Evolutionary conservation across 768 basidiomycete species (phyloP), one percentile per base, ranked within the genome.

Genomic region (Vararia minispora): DNA sequence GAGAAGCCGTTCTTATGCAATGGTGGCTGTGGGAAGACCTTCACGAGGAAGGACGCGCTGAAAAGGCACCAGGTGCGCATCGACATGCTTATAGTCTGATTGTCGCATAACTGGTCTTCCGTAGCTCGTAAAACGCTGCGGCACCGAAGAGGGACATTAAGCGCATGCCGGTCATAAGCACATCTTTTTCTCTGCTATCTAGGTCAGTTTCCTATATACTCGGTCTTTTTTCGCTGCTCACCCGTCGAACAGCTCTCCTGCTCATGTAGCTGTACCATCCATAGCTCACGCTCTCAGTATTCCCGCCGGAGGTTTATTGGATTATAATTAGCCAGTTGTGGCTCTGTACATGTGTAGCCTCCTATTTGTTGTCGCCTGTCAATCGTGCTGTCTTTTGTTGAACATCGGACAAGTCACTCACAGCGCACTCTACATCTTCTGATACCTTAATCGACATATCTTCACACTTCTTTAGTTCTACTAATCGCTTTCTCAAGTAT

Each of bases 1-100:
- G 84, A 87, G 58, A 87, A 86, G 55, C 84, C 85, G 7, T 88
- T 76, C 60, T 58, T 75, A 13, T 88, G 85, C 58, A 86, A 86
- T 49, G 83, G 81, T 10, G 80, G 79, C 30, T 88, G 85, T 42
- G 83, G 82, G 33, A 87, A 87, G 65, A 86, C 84, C 3, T 88
- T 87, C 53, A 88, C 84, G 34, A 71, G 85, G 47, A 86, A 87
- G 60, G 85, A 88, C 53, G 85, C 85, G 12, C 60, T 88, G 52
- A 88, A 87, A 61, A 72, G 85, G 43, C 85, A 88, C 55, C 85
- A 88, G 74, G 85, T 74, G 49, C 43, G 74, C 29, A 24, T 14
- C 30, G 22, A 24, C 11, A 17, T 31, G 5, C 6, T 14, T 9
- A 29, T n/a, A 29, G 17, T 41, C 18, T 22, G 25, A 31, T 29